phyloP scores from a whole-genome alignment of 2,329 filamentous ascomycete genomes.

The Calonectria pseudoturangicola region DNA sequence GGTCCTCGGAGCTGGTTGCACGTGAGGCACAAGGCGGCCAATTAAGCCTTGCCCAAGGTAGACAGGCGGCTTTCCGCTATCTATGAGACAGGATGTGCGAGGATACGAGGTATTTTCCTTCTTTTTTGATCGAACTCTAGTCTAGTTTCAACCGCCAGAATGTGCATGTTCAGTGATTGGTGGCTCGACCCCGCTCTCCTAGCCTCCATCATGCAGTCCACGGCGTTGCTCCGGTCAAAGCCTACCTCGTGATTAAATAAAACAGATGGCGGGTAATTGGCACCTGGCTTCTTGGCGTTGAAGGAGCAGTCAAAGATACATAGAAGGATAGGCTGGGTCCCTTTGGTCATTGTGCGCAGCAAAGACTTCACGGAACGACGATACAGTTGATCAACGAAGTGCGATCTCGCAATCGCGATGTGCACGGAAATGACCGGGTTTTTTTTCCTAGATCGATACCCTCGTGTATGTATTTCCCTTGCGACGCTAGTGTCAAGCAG shows the following conservation, averaged over 20 bases:
- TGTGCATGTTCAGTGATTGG: background rate
- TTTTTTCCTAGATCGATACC: too few relatives aligned
- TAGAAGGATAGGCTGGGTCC: background rate
- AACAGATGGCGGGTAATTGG: background rate
- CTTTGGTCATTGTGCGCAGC: too few relatives aligned
- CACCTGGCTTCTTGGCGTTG: background rate
- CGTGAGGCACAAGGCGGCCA: constrained; percentile 4
- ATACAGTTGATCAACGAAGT: background rate
- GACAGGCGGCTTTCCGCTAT: background rate
- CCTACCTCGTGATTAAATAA: background rate
- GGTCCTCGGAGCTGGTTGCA: background rate
- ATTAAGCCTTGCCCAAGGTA: background rate
- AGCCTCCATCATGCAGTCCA: background rate
- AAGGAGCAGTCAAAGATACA: background rate
- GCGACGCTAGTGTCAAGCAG: background rate
- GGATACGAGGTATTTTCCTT: constrained; percentile 2
- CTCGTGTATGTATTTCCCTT: background rate
- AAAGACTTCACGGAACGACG: too few relatives aligned
- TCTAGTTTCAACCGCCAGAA: background rate
- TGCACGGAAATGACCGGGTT: too few relatives aligned
- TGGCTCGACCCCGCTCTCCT: background rate
- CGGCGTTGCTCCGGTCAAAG: background rate
- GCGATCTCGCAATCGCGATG: background rate
- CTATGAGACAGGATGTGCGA: background rate
- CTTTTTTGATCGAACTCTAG: background rate